A percentile compares a stretch with the other conserved stretches of the same genome.
phyloP scores from a whole-genome alignment of 31 red algal genomes.

The Bonnemaisonia californica region DNA sequence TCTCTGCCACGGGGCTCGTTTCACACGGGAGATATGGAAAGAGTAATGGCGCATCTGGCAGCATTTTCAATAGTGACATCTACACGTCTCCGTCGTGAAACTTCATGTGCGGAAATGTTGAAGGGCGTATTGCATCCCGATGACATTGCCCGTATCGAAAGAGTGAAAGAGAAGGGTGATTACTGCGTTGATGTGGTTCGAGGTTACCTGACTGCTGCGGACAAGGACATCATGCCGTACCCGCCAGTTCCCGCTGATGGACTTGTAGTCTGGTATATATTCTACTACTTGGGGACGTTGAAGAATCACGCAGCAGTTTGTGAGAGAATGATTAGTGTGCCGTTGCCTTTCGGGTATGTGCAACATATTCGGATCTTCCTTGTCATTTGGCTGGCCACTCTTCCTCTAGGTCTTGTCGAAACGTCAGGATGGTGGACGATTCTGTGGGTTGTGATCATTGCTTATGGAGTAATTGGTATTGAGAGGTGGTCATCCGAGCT shows the following conservation, averaged over 20 bases:
- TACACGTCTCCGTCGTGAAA: not conserved
- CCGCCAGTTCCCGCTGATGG: not conserved
- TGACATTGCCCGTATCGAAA: slow-evolving; percentile 23
- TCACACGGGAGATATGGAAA: slow-evolving; percentile 35
- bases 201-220: slow-evolving; percentile 18
- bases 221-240: not conserved
- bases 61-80: slow-evolving; percentile 23
- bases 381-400: slow-evolving; percentile 33
- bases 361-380: slow-evolving; percentile 55
- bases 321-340: slow-evolving; percentile 41
- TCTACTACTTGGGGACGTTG: slow-evolving; percentile 22
- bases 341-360: slow-evolving; percentile 57
- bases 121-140: slow-evolving; percentile 25
- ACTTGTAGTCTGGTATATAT: slow-evolving; percentile 24
- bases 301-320: slow-evolving; percentile 16
- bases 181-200: slow-evolving; percentile 51
- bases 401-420: slow-evolving; percentile 55
- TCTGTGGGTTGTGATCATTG: slow-evolving; percentile 48
- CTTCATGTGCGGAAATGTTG: slow-evolving; percentile 19
- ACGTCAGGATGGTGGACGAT: slow-evolving; percentile 46
- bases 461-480: slow-evolving; percentile 49
- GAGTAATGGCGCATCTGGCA: slow-evolving; percentile 36
- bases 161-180: slow-evolving; percentile 24
- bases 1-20: not conserved
- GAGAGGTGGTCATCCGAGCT: slow-evolving; percentile 43